Evolutionary conservation across 2,329 filamentous ascomycete genomes (phyloP).

Genomic region (Cercospora janseana): DNA sequence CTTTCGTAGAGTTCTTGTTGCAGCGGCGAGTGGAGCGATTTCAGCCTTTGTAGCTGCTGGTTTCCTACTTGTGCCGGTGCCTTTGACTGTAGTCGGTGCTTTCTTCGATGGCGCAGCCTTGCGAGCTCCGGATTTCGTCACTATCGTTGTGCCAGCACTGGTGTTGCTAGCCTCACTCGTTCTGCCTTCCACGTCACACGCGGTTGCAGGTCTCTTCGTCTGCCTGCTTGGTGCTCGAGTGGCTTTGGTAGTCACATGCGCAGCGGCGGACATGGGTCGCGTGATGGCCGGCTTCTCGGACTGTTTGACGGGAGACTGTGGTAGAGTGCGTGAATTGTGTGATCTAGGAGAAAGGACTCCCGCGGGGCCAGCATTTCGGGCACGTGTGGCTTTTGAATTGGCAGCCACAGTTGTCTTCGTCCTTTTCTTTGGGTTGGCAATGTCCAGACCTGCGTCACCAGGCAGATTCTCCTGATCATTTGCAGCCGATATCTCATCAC

Average conservation of each 20-base stretch:
- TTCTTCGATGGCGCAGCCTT: constrained; percentile 23
- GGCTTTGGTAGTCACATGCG: constrained; percentile 48
- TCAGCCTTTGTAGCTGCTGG: constrained; percentile 34
- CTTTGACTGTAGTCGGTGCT: constrained; percentile 28
- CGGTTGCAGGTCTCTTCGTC: constrained; percentile 46
- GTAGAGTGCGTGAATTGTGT: constrained; percentile 70
- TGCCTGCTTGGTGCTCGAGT: constrained; percentile 62
- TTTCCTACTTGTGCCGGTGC: constrained; percentile 46
- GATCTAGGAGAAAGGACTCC: constrained; percentile 79
- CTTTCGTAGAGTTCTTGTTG: constrained; percentile 36
- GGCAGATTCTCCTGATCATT: constrained; percentile 75
- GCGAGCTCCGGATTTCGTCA: constrained; percentile 43
- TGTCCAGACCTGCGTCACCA: constrained; percentile 37
- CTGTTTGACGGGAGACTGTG: constrained; percentile 50
- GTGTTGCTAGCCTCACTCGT: constrained; percentile 60
- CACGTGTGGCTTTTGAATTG: constrained; percentile 36
- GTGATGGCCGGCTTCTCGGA: constrained; percentile 53
- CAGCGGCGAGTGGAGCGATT: constrained; percentile 24
- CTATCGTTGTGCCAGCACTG: constrained; percentile 61
- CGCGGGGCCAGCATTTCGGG: constrained; percentile 37
- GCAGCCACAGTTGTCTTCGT: constrained; percentile 37
- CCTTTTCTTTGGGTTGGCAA: constrained; percentile 70
- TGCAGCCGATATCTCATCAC: constrained; percentile 59
- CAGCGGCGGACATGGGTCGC: constrained; percentile 15
- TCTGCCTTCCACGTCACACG: constrained; percentile 32